Conservation (phyloP, 768 basidiomycete species). For the Pleurotus cornucopiae region DNA sequence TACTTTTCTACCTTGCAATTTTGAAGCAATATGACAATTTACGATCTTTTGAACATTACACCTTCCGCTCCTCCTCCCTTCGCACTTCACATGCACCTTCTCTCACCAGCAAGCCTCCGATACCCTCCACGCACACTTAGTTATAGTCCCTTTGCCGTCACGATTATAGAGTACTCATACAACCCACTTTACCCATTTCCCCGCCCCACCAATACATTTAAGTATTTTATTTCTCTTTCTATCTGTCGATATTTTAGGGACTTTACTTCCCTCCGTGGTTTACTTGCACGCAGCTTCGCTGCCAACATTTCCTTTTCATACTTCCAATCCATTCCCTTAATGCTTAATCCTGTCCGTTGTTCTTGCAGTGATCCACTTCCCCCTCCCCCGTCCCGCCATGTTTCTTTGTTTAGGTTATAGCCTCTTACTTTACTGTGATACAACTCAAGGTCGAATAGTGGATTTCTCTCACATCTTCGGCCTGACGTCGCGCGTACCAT, state of each 20-base stretch:
- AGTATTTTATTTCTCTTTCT: not conserved
- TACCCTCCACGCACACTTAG: conserved; percentile 2
- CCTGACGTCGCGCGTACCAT: no score
- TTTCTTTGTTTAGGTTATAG: not conserved
- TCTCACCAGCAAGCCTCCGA: not conserved
- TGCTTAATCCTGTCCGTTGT: not conserved
- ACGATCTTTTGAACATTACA: not conserved
- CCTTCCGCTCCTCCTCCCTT: not conserved
- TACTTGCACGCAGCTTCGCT: not conserved
- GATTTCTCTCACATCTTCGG: no score
- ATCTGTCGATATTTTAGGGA: not conserved
- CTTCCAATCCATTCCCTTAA: not conserved
- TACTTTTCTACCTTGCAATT: not conserved
- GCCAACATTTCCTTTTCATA: not conserved
- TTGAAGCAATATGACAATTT: not conserved
- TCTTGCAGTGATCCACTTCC: not conserved
- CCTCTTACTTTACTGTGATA: not conserved
- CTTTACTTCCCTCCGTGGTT: not conserved
- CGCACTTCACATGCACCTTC: not conserved
- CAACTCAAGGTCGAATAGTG: not conserved
- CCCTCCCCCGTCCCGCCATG: not conserved
- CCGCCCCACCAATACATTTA: not conserved
- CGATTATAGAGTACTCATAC: not conserved
- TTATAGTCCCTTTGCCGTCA: not conserved
- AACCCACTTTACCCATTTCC: not conserved